Percentiles rank a stretch among this genome's conserved stretches.
Evolutionary conservation across 805 yeast species (phyloP).

Genomic region (Blastobotrys mokoenaii): DNA sequence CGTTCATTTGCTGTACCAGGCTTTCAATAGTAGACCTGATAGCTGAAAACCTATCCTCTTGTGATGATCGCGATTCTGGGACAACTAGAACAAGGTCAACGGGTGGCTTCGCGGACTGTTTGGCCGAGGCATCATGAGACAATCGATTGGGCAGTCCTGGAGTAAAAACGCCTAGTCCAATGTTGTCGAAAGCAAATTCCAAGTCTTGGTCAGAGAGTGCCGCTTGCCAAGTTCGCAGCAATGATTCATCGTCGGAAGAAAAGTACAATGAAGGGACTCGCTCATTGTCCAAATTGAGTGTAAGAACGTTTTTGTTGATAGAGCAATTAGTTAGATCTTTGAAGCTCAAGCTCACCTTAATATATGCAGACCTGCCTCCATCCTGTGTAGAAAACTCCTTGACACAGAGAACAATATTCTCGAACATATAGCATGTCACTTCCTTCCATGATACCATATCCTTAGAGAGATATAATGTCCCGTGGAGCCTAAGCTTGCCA

Average conservation of each 20-base stretch:
- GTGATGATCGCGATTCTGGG: slow-evolving; percentile 7
- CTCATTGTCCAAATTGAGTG: slow-evolving; percentile 4
- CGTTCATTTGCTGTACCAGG: slow-evolving; percentile 6
- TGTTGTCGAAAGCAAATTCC: slow-evolving; percentile 3
- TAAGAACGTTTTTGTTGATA: slow-evolving; percentile 2
- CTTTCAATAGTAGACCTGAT: slow-evolving; percentile 1
- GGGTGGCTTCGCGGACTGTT: slow-evolving; percentile 3
- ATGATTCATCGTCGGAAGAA: slow-evolving; percentile 4
- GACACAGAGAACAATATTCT: slow-evolving; percentile 9
- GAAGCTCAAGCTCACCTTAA: slow-evolving; percentile 12
- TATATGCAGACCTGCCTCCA: background rate
- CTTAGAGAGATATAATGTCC: slow-evolving; percentile 8
- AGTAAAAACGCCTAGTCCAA: slow-evolving; percentile 2
- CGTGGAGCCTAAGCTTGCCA: slow-evolving; percentile 12
- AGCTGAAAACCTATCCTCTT: slow-evolving; percentile 6
- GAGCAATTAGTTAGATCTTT: slow-evolving; percentile 3
- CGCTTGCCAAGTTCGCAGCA: slow-evolving; percentile 10
- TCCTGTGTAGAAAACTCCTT: slow-evolving; percentile 1
- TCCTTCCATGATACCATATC: slow-evolving; percentile 13
- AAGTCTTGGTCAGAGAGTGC: slow-evolving; percentile 9
- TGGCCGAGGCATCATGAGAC: slow-evolving; percentile 1
- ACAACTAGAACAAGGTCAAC: slow-evolving; percentile 10
- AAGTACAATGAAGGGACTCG: slow-evolving; percentile 11
- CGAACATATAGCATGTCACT: slow-evolving; percentile 12
- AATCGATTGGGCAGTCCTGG: slow-evolving; percentile 8